Evolutionary conservation across 139 green algal genomes (phyloP), one percentile per base, ranked within the genome.

Genomic region (Limnomonas spitsbergensis): DNA sequence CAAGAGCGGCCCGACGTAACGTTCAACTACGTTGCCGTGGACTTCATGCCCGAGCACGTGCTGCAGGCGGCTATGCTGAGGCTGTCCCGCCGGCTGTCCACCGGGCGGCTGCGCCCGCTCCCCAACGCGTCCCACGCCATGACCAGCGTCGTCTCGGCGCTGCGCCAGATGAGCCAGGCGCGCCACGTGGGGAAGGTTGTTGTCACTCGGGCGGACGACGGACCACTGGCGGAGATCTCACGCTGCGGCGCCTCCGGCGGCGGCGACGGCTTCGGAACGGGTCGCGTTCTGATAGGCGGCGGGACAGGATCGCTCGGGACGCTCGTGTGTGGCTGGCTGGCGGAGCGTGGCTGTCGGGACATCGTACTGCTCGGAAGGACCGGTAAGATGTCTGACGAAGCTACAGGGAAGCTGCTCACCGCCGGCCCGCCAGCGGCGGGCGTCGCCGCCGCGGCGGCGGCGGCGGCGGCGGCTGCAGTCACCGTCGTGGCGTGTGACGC

Each of bases 121-220:
- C 85, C 83, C 9, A 42, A 27, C 1, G 80, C 75, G 0, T 61
- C 76, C 3, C 80, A 90, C 76, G 27, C 47, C 38, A 75, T 92
- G 42, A 3, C 42, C 40, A 82, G 34, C 24, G 86, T 85, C 0
- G 80, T 80, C 0, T 73, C 86, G 26, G 88, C 86, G 0, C 82
- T 97, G 75, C 90, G 92, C 3, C 91, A 95, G 82, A 93, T 97
- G 89, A 93, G 88, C 7, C 90, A 93, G 82, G 92, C 92, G 9
- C 81, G 89, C 0, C 92, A 97, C 52, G 85, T 97, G 1, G 92
- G 92, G 78, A 97, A 97, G 82, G 90, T 97, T 38, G 92, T 97
- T n/a, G 86, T 91, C 4, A 80, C 31, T 61, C 7, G 4, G 95
- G 92, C 86, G 83, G 82, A 7, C 74, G 94, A 32, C 0, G 47